phyloP scores from a whole-genome alignment of 2,329 filamentous ascomycete species.

The Cercospora sojina region DNA sequence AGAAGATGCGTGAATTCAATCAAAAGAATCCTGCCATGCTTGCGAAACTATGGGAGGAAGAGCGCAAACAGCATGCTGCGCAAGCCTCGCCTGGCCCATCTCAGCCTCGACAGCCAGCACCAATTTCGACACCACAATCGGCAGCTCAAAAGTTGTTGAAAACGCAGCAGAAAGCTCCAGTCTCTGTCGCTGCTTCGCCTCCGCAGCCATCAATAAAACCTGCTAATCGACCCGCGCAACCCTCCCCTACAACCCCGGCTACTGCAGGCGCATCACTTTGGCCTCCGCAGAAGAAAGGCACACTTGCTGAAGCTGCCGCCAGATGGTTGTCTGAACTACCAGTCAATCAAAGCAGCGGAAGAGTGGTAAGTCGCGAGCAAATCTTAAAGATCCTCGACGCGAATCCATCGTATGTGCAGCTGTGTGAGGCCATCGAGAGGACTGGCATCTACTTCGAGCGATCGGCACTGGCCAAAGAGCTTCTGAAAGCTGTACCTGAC shows the following conservation, averaged over 20 bases:
- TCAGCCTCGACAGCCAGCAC: constrained; percentile 14
- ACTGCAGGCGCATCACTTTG: constrained; percentile 44
- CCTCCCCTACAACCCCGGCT: background rate
- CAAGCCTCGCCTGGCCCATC: constrained; percentile 13
- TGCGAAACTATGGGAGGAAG: constrained; percentile 56
- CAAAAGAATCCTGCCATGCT: constrained; percentile 55
- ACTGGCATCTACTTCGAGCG: constrained; percentile 53
- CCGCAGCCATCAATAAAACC: constrained; percentile 1
- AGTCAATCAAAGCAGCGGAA: constrained; percentile 48
- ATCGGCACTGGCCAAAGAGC: constrained; percentile 53
- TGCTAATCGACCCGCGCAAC: background rate
- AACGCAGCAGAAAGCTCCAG: constrained; percentile 11
- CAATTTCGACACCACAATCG: background rate
- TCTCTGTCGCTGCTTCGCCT: background rate
- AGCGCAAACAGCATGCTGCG: constrained; percentile 39
- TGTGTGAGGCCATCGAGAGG: constrained; percentile 55
- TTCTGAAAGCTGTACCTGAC: constrained; percentile 50
- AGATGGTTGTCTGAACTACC: constrained; percentile 47
- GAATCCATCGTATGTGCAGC: constrained; percentile 56
- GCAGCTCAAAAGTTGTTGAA: background rate
- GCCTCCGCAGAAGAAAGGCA: constrained; percentile 52
- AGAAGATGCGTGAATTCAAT: constrained; percentile 59
- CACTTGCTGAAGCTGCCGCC: constrained; percentile 52
- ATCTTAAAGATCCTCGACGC: constrained; percentile 51
- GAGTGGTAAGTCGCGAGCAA: constrained; percentile 41